Percentiles rank a stretch among this genome's conserved stretches.
phyloP scores from a whole-genome alignment of 2,329 filamentous ascomycete species.

The Endoconidiophora laricicola region DNA sequence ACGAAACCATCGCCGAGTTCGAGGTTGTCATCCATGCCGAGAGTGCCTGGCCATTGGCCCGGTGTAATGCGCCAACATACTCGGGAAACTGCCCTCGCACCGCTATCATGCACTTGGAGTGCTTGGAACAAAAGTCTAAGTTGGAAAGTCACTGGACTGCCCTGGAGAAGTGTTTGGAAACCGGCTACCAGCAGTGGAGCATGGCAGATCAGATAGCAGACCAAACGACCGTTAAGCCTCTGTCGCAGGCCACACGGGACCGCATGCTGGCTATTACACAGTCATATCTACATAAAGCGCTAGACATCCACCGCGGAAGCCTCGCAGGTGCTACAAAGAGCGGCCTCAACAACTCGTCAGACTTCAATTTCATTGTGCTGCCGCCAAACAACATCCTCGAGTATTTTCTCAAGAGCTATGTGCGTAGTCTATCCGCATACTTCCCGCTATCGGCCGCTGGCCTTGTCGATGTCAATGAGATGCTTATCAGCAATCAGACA shows the following conservation, averaged over 20 bases:
- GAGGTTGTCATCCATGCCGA: slow-evolving; percentile 31
- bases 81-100: slow-evolving; percentile 31
- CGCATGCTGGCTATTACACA: slow-evolving; percentile 57
- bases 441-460: slow-evolving; percentile 45
- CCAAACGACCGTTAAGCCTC: slow-evolving; percentile 27
- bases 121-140: slow-evolving; percentile 32
- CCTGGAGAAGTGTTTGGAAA: slow-evolving; percentile 26
- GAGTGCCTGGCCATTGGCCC: slow-evolving; percentile 33
- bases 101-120: slow-evolving; percentile 34
- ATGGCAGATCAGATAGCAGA: slow-evolving; percentile 21
- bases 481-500: slow-evolving; percentile 49
- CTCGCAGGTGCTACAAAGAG: slow-evolving; percentile 17
- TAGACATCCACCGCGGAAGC: slow-evolving; percentile 44
- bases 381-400: slow-evolving; percentile 50
- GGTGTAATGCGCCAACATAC: slow-evolving; percentile 30
- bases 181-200: slow-evolving; percentile 9
- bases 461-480: slow-evolving; percentile 47
- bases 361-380: slow-evolving; percentile 47
- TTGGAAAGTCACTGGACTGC: slow-evolving; percentile 30
- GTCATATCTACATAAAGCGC: slow-evolving; percentile 51
- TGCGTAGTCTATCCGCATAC: slow-evolving; percentile 48
- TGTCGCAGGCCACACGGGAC: slow-evolving; percentile 39
- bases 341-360: slow-evolving; percentile 29
- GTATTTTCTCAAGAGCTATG: slow-evolving; percentile 49
- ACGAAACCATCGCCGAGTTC: slow-evolving; percentile 26